Conservation (phyloP, 1,284 basidiomycete species). For the Fistulinella cinereoalba region DNA sequence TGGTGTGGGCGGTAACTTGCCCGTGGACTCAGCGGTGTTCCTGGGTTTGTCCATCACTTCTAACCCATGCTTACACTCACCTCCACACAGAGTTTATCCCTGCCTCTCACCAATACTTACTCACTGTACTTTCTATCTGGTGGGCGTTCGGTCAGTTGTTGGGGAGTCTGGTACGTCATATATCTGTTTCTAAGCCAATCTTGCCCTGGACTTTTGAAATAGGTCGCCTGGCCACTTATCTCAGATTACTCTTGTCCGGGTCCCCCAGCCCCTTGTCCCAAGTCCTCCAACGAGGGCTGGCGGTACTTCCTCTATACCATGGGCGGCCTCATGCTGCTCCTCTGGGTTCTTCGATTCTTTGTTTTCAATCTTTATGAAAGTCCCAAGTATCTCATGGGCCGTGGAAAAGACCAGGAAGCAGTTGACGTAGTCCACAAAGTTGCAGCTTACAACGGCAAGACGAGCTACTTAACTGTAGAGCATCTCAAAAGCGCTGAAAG, state of each 20-base stretch:
- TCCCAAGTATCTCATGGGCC: constrained; percentile 60
- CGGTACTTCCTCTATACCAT: constrained; percentile 45
- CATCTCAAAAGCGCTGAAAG: constrained; percentile 34
- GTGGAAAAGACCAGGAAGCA: constrained; percentile 61
- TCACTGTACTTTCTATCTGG: constrained; percentile 69
- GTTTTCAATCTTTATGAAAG: constrained; percentile 60
- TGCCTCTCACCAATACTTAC: constrained; percentile 62
- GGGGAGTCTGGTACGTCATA: constrained; percentile 61
- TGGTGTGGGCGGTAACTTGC: constrained; percentile 53
- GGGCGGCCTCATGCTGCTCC: constrained; percentile 49
- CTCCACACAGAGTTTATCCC: constrained; percentile 70
- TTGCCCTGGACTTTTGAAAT: too few relatives aligned
- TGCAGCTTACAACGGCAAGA: constrained; percentile 56
- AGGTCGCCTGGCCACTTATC: constrained; percentile 52
- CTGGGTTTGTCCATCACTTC: too few relatives aligned
- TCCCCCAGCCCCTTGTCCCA: constrained; percentile 34
- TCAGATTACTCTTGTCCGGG: constrained; percentile 48
- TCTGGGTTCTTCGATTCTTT: constrained; percentile 59
- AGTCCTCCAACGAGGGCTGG: constrained; percentile 56
- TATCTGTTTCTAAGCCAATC: too few relatives aligned
- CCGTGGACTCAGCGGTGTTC: constrained; percentile 66
- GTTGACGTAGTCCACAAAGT: constrained; percentile 57
- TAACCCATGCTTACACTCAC: too few relatives aligned
- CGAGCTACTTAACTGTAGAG: constrained; percentile 38
- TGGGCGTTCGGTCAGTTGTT: constrained; percentile 69